Conservation (phyloP, 2,329 filamentous ascomycete species). For the Pseudopyricularia cyperi region DNA sequence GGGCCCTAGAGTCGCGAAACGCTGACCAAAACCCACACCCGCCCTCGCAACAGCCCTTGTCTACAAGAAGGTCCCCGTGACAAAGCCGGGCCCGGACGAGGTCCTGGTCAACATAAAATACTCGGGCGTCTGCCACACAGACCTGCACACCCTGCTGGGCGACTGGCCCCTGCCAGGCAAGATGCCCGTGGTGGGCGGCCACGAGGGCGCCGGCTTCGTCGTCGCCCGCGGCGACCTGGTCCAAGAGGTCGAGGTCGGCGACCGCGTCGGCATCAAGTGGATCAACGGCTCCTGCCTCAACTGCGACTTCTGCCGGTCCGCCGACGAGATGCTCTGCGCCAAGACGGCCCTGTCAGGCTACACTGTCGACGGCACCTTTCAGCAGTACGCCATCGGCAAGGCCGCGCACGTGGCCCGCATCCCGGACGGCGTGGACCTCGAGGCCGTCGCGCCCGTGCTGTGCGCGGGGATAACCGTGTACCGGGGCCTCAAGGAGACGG, state of each 20-base stretch:
- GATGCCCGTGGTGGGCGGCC: slow-evolving; percentile 73
- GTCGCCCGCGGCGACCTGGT: slow-evolving; percentile 70
- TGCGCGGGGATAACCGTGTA: slow-evolving; percentile 68
- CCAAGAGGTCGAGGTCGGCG: slow-evolving; percentile 65
- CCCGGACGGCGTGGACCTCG: slow-evolving; percentile 62
- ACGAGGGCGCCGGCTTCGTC: slow-evolving; percentile 71
- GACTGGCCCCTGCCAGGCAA: slow-evolving; percentile 81
- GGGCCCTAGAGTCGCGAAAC: not conserved
- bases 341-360: slow-evolving; percentile 71
- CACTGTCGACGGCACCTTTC: slow-evolving; percentile 86
- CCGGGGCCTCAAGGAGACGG: slow-evolving; percentile 63
- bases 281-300: slow-evolving; percentile 75
- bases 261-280: slow-evolving; percentile 86
- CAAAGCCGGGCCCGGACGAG: slow-evolving; percentile 32
- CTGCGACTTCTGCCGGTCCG: slow-evolving; percentile 71
- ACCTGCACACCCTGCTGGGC: slow-evolving; percentile 65
- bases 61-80: slow-evolving; percentile 76
- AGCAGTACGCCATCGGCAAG: slow-evolving; percentile 83
- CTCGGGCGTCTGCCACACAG: slow-evolving; percentile 63
- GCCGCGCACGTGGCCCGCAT: slow-evolving; percentile 75
- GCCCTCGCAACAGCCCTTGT: slow-evolving; percentile 32
- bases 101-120: slow-evolving; percentile 32
- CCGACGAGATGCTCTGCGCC: slow-evolving; percentile 73
- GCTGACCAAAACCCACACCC: not conserved
- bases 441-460: slow-evolving; percentile 63